phyloP scores from a whole-genome alignment of 163 green algal species.

The Chlorella variabilis region DNA sequence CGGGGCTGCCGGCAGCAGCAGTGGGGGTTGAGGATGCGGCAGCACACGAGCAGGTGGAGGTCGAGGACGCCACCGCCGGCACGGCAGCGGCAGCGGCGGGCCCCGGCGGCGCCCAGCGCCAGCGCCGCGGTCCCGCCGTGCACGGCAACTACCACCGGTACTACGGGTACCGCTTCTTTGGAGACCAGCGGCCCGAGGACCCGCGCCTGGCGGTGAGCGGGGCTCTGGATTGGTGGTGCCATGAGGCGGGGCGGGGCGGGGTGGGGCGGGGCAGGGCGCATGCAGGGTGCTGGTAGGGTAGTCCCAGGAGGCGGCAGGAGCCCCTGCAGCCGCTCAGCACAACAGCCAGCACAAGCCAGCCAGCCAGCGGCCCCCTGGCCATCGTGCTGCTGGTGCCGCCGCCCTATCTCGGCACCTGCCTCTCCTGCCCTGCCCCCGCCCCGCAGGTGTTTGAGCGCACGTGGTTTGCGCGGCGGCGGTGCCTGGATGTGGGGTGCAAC shows the following conservation, averaged over 20 bases:
- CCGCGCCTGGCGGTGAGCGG: conserved; percentile 1
- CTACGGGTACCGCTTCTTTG: conserved; percentile 64
- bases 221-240: background rate
- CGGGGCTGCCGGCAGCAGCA: background rate
- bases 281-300: too few relatives aligned
- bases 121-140: background rate
- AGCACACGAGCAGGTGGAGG: background rate
- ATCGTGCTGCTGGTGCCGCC: too few relatives aligned
- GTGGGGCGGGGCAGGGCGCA: too few relatives aligned
- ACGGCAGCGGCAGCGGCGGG: background rate
- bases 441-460: conserved; percentile 55
- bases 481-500: conserved; percentile 90
- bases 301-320: background rate
- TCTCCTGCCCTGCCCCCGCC: too few relatives aligned
- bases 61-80: background rate
- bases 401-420: too few relatives aligned
- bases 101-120: background rate
- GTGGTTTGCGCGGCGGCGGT: conserved; percentile 68
- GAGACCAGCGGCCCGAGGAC: conserved; percentile 5
- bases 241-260: too few relatives aligned
- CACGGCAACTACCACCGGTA: conserved; percentile 75
- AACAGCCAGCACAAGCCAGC: background rate
- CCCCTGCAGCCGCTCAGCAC: background rate
- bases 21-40: background rate
- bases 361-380: background rate